Conservation (phyloP, 2,329 filamentous ascomycete genomes). For the Camptophora hylomeconis region DNA sequence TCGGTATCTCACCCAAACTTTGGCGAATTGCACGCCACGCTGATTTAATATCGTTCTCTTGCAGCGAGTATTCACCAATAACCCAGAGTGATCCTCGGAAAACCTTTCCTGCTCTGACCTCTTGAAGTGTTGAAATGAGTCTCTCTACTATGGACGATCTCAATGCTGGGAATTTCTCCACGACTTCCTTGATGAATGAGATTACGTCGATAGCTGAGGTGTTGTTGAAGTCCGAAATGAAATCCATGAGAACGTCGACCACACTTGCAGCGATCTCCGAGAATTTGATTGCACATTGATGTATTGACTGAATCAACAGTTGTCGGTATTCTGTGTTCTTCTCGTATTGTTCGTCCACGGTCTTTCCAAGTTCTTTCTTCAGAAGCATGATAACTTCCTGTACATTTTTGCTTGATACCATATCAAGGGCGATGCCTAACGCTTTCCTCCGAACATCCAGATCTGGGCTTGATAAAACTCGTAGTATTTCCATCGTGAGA, state of each 20-base stretch:
- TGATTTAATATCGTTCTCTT: constrained; percentile 86
- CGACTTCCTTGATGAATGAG: constrained; percentile 96
- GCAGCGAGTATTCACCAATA: constrained; percentile 88
- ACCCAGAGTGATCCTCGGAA: constrained; percentile 97
- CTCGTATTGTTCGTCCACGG: constrained; percentile 95
- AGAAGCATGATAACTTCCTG: constrained; percentile 91
- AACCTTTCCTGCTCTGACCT: constrained; percentile 92
- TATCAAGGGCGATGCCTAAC: constrained; percentile 78
- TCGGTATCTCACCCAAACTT: constrained; percentile 91
- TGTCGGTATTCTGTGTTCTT: constrained; percentile 95
- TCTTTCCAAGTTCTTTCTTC: constrained; percentile 96
- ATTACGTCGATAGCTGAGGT: constrained; percentile 95
- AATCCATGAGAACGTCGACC: constrained; percentile 95
- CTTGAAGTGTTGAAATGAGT: constrained; percentile 76
- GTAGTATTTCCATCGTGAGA: constrained; percentile 89
- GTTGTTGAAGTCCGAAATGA: constrained; percentile 97
- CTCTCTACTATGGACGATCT: constrained; percentile 77
- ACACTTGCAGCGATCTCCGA: constrained; percentile 95
- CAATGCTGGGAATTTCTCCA: constrained; percentile 91
- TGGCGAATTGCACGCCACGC: constrained; percentile 93
- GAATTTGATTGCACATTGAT: constrained; percentile 97
- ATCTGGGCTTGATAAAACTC: constrained; percentile 87
- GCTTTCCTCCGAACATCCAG: constrained; percentile 92
- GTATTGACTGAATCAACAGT: constrained; percentile 89
- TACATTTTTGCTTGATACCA: constrained; percentile 98